phyloP scores from a whole-genome alignment of 164 flowering plant species.

The Liquidambar formosana region DNA sequence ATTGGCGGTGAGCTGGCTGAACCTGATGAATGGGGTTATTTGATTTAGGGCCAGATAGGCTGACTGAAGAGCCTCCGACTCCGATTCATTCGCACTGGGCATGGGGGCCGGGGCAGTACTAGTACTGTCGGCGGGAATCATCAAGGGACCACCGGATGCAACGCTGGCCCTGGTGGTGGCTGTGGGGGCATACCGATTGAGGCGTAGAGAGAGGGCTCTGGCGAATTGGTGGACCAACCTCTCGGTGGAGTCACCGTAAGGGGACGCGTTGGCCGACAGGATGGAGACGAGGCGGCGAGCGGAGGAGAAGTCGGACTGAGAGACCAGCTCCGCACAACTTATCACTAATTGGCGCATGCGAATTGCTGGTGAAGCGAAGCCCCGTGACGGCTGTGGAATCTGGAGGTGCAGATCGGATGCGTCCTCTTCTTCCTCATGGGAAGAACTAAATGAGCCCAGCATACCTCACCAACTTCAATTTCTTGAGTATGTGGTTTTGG shows the following conservation, averaged over 20 bases:
- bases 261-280: conserved; percentile 60
- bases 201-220: conserved; percentile 60
- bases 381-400: conserved; percentile 15
- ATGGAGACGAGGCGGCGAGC: conserved; percentile 62
- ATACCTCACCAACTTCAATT: conserved; percentile 14
- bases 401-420: conserved; percentile 20
- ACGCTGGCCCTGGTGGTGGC: background rate
- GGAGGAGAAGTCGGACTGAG: conserved; percentile 60
- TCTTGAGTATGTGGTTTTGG: too few species aligned
- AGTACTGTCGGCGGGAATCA: background rate
- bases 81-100: too few species aligned
- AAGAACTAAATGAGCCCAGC: conserved; percentile 31
- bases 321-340: conserved; percentile 67
- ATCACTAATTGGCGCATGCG: conserved; percentile 69
- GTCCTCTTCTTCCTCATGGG: conserved; percentile 38
- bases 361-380: conserved; percentile 26
- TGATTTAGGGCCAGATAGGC: conserved; percentile 76
- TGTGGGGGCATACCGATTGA: conserved; percentile 27
- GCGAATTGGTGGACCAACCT: conserved; percentile 65
- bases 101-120: too few species aligned
- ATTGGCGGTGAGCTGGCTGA: conserved; percentile 87
- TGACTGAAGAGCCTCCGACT: conserved; percentile 37
- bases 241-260: conserved; percentile 77
- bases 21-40: conserved; percentile 83
- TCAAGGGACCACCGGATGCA: background rate